Percentiles rank a stretch among this genome's conserved stretches.
Evolutionary conservation across 371 early-diverging fungal species (phyloP).

Genomic region (Zopfochytrium polystomum): DNA sequence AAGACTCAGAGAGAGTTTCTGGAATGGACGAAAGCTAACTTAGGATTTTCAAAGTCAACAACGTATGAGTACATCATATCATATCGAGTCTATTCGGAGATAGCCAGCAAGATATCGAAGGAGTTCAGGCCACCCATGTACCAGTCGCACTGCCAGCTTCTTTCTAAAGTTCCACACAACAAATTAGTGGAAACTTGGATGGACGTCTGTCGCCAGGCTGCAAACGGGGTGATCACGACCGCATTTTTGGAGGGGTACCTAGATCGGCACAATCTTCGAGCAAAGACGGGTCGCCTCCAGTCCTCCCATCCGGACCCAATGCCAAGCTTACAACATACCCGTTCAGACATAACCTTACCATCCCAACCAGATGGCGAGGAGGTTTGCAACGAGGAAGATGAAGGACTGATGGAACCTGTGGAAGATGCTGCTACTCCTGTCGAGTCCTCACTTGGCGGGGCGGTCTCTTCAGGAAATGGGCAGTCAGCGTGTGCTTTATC

Average conservation of each 20-base stretch:
- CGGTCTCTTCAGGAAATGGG: too few relatives aligned
- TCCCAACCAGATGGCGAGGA: too few relatives aligned
- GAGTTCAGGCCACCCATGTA: slow-evolving; percentile 44
- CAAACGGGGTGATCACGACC: slow-evolving; percentile 44
- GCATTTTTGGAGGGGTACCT: slow-evolving; percentile 44
- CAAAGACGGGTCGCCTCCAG: slow-evolving; percentile 11
- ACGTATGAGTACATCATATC: slow-evolving; percentile 55
- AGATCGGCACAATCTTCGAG: slow-evolving; percentile 32
- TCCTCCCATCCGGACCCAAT: slow-evolving; percentile 1
- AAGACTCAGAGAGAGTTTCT: slow-evolving; percentile 51
- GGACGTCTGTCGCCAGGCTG: slow-evolving; percentile 40
- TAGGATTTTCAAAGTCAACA: slow-evolving; percentile 50
- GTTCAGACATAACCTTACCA: too few relatives aligned
- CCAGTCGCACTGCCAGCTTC: slow-evolving; percentile 50
- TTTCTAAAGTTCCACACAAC: slow-evolving; percentile 45
- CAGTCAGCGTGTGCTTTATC: too few relatives aligned
- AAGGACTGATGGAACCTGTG: background rate
- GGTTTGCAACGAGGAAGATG: slow-evolving; percentile 8
- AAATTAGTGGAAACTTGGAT: slow-evolving; percentile 48
- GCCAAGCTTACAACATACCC: too few relatives aligned
- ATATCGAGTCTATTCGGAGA: slow-evolving; percentile 46
- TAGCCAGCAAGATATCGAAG: slow-evolving; percentile 36
- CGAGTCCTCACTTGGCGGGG: background rate
- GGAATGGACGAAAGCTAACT: slow-evolving; percentile 47
- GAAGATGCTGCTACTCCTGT: background rate